Evolutionary conservation across 306 rosid genomes (phyloP), one percentile per base, ranked within the genome.

Genomic region (Lagenaria siceraria): DNA sequence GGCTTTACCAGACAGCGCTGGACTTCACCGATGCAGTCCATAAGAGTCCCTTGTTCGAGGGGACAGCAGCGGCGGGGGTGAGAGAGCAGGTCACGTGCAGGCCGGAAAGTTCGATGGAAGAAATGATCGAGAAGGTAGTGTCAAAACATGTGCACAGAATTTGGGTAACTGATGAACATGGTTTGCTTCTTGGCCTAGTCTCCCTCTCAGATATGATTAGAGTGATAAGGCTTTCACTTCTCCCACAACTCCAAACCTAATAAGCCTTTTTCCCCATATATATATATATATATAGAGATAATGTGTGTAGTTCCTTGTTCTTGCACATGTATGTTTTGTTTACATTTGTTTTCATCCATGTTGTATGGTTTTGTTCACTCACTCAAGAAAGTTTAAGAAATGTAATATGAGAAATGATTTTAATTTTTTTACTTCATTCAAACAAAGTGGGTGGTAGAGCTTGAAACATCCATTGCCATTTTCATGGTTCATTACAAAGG

Each of bases 141-240:
- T 61, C 83, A 0, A 85, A 81, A 42, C 93, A 88, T 33, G 99
- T 95, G 36, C 99, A 95, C 74, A 78, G 97, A 25, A 55, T 92
- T 42, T 92, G 99, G 99, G 96, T 88, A 33, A 96, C 89, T 72
- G 96, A 92, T 76, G 80, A 74, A 10, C 84, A 88, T 17, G 92
- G 93, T 70, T 85, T 89, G 79, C 99, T 95, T 13, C 15, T 74
- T 4, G 97, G 99, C 6, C 81, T 95, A 22, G 85, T 92, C 78
- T 88, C 96, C 3, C 89, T 90, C 71, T 86, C 97, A 0, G 97
- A 95, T 78, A 77, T 95, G 3, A 80, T 90, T 38, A 84, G 97
- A 81, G 97, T 84, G 13, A 8, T 87, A 33, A 85, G 97, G 87
- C 84, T 56, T 7, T 86, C 85, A 2, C 71, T 95, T 42, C 13